Evolutionary conservation across 805 yeast genomes (phyloP), one percentile per base, ranked within the genome.

Genomic region (Cyberlindnera nakhonratchasimensis): DNA sequence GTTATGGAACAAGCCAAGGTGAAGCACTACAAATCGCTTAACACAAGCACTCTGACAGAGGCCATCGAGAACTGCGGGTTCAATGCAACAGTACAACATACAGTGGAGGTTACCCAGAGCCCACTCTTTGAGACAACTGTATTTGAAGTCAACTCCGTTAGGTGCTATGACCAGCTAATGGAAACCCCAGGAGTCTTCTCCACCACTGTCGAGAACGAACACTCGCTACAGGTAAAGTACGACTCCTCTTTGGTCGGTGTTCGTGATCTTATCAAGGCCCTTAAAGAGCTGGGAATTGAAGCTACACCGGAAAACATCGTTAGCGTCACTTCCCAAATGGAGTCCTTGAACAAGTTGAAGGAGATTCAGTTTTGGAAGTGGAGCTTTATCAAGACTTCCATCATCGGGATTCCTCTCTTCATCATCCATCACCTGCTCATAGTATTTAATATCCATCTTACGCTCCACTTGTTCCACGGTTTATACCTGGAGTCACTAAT

Each of bases 1-100:
- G 65, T 86, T 4, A 86, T 96, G 0, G 93, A 86, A 51, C 76
- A 78, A 37, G 96, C 90, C 2, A 56, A 64, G 14, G 74, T 87
- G 3, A 59, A 56, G 9, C 89, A 82, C 56, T 63, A 62, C 29
- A 49, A 63, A 2, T 25, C 41, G 0, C 53, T 71, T 2, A 40
- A 46, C 57, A 2, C 63, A 39, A 4, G 66, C 1, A 53, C 52
- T 4, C 57, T 89, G 2, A 58, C 61, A 21, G 77, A 74, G 18
- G 64, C 78, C 2, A 74, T 90, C 13, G 95, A 87, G 46, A 85
- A 82, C 53, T 76, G 82, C 47, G 96, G 96, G 6, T 86, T 84
- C 55, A 89, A 79, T 34, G 79, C 79, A 8, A 47, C 48, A 3
- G 34, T 66, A 6, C 24, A 63, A 5, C 53, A 53, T 8, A 50